Percentiles rank a stretch among this genome's conserved stretches.
These are phyloP conservation scores for Leccinum arenicola DNA, from an alignment of 768 basidiomycete genomes.

Conservation along the genomic window DNA sequence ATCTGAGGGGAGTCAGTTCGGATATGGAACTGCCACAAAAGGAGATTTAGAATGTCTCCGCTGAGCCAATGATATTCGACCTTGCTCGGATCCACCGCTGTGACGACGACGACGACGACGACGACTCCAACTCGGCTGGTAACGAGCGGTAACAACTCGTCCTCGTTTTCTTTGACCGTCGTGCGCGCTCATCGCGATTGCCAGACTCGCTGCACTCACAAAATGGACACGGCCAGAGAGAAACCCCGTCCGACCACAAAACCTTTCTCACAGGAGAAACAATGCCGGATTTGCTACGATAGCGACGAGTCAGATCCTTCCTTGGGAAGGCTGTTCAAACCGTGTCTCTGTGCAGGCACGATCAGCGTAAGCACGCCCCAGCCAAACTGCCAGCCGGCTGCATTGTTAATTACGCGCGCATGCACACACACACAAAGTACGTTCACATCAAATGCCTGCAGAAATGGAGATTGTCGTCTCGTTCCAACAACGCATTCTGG, in stretches of 20 bases:
- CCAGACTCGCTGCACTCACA: neutral
- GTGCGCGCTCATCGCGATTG: neutral
- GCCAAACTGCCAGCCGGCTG: conserved; percentile 5
- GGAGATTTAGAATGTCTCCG: neutral
- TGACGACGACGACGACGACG: conserved; percentile 1
- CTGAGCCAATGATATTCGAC: conserved; percentile 4
- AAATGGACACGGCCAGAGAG: conserved; percentile 17
- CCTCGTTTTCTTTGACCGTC: neutral
- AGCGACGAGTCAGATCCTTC: conserved; percentile 56
- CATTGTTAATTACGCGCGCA: conserved; percentile 20
- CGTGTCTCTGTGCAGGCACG: conserved; percentile 66
- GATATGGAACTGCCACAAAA: neutral
- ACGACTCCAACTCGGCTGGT: neutral
- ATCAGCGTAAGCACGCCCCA: conserved; percentile 51
- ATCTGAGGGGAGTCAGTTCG: neutral
- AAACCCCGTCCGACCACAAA: conserved; percentile 1
- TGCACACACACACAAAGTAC: conserved; percentile 41
- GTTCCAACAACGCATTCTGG: conserved; percentile 69
- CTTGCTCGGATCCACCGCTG: conserved; percentile 13
- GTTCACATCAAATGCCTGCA: conserved; percentile 81
- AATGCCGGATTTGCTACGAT: conserved; percentile 84
- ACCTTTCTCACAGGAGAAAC: conserved; percentile 45
- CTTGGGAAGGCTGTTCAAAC: conserved; percentile 77
- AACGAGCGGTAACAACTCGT: conserved; percentile 4
- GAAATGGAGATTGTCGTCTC: conserved; percentile 65